phyloP scores from a whole-genome alignment of 2,329 filamentous ascomycete genomes.

The Alternaria sp. region DNA sequence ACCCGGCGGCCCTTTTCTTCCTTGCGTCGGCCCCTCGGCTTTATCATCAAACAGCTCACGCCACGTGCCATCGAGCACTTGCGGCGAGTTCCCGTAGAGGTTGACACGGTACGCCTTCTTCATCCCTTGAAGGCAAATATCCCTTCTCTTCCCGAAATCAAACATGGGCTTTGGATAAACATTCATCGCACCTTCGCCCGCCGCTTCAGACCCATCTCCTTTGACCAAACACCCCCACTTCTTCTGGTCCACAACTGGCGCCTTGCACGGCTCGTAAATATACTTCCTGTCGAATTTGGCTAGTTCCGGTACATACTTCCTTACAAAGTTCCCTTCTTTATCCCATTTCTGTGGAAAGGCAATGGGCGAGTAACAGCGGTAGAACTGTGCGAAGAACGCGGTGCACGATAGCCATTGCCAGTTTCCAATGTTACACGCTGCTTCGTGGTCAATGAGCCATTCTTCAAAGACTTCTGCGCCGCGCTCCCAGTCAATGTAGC shows the following conservation, averaged over 20 bases:
- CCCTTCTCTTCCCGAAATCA: conserved; percentile 71
- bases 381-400: conserved; percentile 78
- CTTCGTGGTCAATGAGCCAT: conserved; percentile 76
- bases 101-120: conserved; percentile 74
- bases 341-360: conserved; percentile 81
- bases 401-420: conserved; percentile 82
- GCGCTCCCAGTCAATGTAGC: conserved; percentile 80
- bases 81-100: conserved; percentile 69
- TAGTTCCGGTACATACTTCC: conserved; percentile 73
- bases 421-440: conserved; percentile 76
- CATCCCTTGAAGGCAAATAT: conserved; percentile 71
- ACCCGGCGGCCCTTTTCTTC: conserved; percentile 51
- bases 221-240: conserved; percentile 70
- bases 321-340: conserved; percentile 69
- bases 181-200: conserved; percentile 54
- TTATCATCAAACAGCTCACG: conserved; percentile 58
- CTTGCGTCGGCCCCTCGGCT: conserved; percentile 57
- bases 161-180: conserved; percentile 79
- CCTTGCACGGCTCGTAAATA: conserved; percentile 83
- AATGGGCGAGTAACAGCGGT: conserved; percentile 73
- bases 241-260: conserved; percentile 72
- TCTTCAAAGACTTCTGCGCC: conserved; percentile 82
- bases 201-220: conserved; percentile 51
- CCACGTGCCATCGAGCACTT: conserved; percentile 69
- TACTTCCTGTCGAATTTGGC: conserved; percentile 69